Evolutionary conservation across 2,329 filamentous ascomycete genomes (phyloP).

Genomic region (Aspergillus neotritici): DNA sequence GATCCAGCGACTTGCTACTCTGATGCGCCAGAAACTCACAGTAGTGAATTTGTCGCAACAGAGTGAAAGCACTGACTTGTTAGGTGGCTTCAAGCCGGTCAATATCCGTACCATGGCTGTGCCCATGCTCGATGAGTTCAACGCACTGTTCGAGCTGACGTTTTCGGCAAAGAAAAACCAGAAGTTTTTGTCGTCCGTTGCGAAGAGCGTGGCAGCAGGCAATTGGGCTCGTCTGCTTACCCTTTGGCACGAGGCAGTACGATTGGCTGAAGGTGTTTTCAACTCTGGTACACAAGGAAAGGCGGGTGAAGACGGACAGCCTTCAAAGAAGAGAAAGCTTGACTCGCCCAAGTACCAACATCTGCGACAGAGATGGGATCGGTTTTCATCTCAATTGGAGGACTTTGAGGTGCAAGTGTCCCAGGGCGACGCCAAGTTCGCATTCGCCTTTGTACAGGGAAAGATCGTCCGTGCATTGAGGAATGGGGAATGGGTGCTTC

Average conservation of each 20-base stretch:
- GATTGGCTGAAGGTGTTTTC: constrained; percentile 73
- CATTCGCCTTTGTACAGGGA: constrained; percentile 93
- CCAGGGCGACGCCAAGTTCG: constrained; percentile 70
- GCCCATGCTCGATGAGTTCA: constrained; percentile 89
- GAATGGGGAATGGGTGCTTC: constrained; percentile 92
- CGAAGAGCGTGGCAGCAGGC: constrained; percentile 70
- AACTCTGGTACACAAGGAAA: constrained; percentile 42
- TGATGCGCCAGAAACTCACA: constrained; percentile 77
- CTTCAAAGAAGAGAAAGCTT: constrained; percentile 65
- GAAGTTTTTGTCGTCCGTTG: constrained; percentile 74
- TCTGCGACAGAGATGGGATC: constrained; percentile 70
- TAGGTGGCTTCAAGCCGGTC: constrained; percentile 95
- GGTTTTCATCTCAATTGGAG: constrained; percentile 67
- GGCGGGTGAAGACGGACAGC: constrained; percentile 49
- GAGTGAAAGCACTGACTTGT: constrained; percentile 89
- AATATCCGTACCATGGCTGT: constrained; percentile 82
- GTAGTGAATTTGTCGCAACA: constrained; percentile 97
- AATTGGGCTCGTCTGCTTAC: constrained; percentile 85
- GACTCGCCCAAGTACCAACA: constrained; percentile 47
- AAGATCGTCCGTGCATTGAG: constrained; percentile 93
- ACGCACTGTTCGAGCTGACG: constrained; percentile 78
- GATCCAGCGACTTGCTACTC: constrained; percentile 82
- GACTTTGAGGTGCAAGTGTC: constrained; percentile 73
- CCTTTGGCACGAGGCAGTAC: constrained; percentile 81
- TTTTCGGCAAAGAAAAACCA: constrained; percentile 86